A percentile compares a stretch with the other conserved stretches of the same genome.
These are phyloP conservation scores for Euclidium syriacum DNA, from an alignment of 345 rosid genomes.

Conservation along the genomic window DNA sequence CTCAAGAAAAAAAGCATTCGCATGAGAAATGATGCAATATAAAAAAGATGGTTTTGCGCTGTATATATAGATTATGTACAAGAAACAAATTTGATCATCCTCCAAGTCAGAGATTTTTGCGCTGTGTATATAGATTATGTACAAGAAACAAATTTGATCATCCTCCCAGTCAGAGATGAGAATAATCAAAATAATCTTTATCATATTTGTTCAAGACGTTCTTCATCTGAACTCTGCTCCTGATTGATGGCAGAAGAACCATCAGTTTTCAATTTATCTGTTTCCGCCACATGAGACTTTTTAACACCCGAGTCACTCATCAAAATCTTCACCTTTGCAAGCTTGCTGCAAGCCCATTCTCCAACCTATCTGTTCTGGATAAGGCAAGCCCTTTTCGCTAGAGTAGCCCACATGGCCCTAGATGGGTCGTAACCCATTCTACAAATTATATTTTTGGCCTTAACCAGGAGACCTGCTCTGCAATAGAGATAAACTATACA, in stretches of 20 bases:
- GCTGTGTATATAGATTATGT: neutral
- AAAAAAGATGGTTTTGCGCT: too few species aligned
- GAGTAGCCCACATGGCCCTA: conserved; percentile 69
- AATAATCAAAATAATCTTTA: conserved; percentile 7
- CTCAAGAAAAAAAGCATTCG: too few species aligned
- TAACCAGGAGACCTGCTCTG: conserved; percentile 56
- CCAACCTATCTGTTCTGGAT: conserved; percentile 51
- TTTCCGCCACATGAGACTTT: conserved; percentile 53
- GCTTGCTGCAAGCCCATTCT: conserved; percentile 71
- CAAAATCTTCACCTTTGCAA: conserved; percentile 46
- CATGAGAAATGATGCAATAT: too few species aligned
- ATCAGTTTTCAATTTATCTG: conserved; percentile 39
- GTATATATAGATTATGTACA: conserved; percentile 1
- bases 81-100: neutral
- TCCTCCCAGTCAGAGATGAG: neutral
- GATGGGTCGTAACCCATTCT: conserved; percentile 50
- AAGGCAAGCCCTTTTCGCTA: conserved; percentile 61
- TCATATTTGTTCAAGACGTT: conserved; percentile 31
- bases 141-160: neutral
- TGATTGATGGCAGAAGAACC: conserved; percentile 17
- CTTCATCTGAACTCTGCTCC: conserved; percentile 36
- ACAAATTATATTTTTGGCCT: conserved; percentile 44
- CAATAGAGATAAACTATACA: conserved; percentile 79
- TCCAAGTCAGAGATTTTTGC: neutral
- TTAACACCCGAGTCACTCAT: conserved; percentile 52